Conservation (phyloP, 345 rosid genomes). For the Erucastrum elatum region DNA sequence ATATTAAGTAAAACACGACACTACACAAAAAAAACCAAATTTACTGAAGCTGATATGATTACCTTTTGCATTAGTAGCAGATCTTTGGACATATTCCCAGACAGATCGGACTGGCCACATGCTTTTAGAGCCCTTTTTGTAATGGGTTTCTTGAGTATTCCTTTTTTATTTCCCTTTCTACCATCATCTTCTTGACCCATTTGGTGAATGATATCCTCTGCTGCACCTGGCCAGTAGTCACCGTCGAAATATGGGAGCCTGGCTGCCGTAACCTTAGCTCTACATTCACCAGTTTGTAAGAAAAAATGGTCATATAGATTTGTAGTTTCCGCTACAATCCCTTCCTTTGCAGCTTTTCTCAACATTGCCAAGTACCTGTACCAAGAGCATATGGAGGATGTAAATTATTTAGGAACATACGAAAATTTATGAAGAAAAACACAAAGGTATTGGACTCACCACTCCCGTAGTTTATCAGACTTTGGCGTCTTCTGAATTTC, state of each 20-base stretch:
- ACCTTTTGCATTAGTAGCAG: constrained; percentile 93
- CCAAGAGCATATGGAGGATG: constrained; percentile 26
- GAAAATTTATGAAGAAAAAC: background rate
- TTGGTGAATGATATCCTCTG: constrained; percentile 90
- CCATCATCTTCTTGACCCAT: constrained; percentile 95
- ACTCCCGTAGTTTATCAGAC: constrained; percentile 95
- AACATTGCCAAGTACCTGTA: constrained; percentile 91
- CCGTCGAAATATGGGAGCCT: constrained; percentile 99
- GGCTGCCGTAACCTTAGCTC: constrained; percentile 93
- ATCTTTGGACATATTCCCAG: constrained; percentile 91
- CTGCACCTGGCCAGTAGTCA: constrained; percentile 99
- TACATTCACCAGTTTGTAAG: constrained; percentile 75
- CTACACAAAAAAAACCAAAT: background rate
- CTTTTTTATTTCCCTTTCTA: constrained; percentile 87
- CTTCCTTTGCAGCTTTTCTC: constrained; percentile 82
- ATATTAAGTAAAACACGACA: constrained; percentile 16
- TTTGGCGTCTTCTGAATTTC: constrained; percentile 99
- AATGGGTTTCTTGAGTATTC: constrained; percentile 74
- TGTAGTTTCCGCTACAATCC: constrained; percentile 75
- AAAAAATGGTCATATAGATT: constrained; percentile 95
- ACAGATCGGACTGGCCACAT: constrained; percentile 90
- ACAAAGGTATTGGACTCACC: constrained; percentile 56
- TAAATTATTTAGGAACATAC: background rate
- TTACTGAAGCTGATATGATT: constrained; percentile 31
- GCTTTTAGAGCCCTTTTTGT: constrained; percentile 98